A percentile compares a stretch with the other conserved stretches of the same genome.
phyloP scores from a whole-genome alignment of 2,329 filamentous ascomycete species.

The Calonectria naviculata region DNA sequence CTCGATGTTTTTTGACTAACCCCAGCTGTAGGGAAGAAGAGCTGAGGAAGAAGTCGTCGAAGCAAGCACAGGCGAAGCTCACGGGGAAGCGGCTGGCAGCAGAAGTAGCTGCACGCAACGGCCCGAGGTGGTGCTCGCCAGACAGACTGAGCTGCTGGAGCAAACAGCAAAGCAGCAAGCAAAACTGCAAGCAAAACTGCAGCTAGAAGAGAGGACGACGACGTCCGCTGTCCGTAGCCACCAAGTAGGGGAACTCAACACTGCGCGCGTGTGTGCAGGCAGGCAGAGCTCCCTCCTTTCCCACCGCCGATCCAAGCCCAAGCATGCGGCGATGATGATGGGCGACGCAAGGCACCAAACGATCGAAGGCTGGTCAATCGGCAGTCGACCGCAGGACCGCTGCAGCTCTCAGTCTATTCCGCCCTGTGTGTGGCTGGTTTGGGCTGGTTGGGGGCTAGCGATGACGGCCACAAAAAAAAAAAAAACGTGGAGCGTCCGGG shows the following conservation, averaged over 20 bases:
- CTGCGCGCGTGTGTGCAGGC: neutral
- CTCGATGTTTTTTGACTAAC: constrained; percentile 3
- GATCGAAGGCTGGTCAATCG: constrained; percentile 12
- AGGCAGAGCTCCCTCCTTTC: constrained; percentile 6
- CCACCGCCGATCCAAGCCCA: constrained; percentile 6
- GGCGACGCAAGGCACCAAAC: constrained; percentile 19
- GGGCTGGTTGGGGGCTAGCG: constrained; percentile 10
- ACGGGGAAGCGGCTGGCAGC: neutral
- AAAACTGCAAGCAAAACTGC: neutral
- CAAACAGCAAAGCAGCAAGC: neutral
- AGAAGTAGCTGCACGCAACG: neutral
- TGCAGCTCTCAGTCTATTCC: constrained; percentile 7
- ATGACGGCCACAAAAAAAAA: neutral
- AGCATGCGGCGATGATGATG: constrained; percentile 13
- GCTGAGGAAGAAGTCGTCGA: constrained; percentile 2
- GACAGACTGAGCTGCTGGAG: neutral
- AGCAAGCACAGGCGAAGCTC: neutral
- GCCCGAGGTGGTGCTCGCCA: neutral
- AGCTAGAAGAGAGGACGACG: neutral
- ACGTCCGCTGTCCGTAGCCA: neutral
- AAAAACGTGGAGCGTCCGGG: constrained; percentile 3
- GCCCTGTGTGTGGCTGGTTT: constrained; percentile 17
- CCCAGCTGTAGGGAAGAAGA: neutral
- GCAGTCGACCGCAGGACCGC: constrained; percentile 3
- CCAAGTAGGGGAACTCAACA: constrained; percentile 4